phyloP scores from a whole-genome alignment of 163 green algal species.

The Chloromonas sp. region DNA sequence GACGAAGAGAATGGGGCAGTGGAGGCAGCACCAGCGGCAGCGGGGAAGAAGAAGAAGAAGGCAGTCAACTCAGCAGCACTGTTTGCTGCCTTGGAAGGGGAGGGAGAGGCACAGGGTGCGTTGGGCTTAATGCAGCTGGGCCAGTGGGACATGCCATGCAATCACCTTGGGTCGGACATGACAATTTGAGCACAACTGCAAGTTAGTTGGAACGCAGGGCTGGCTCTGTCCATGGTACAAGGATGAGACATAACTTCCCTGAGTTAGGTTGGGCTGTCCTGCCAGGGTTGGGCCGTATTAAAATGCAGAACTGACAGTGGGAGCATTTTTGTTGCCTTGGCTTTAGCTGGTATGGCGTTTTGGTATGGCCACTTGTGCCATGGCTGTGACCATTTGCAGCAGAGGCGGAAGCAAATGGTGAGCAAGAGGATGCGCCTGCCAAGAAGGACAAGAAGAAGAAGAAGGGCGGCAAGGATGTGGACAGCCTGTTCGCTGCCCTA shows the following conservation, averaged over 20 bases:
- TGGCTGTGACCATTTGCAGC: neutral
- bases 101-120: neutral
- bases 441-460: conserved; percentile 30
- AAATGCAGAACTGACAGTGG: neutral
- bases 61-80: conserved; percentile 21
- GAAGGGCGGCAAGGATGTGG: conserved; percentile 20
- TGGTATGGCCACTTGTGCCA: neutral
- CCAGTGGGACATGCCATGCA: neutral
- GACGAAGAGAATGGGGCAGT: conserved; percentile 1
- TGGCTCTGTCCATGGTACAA: neutral
- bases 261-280: too few species aligned
- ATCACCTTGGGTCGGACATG: too few species aligned
- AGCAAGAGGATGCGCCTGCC: conserved; percentile 12
- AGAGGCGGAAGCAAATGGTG: conserved; percentile 1
- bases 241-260: neutral
- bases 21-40: neutral
- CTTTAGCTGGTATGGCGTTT: neutral
- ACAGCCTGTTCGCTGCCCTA: conserved; percentile 18
- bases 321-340: neutral
- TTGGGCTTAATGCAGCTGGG: neutral
- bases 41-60: conserved; percentile 45
- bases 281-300: too few species aligned
- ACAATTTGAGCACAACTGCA: too few species aligned
- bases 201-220: neutral
- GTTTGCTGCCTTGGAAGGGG: conserved; percentile 4